These are phyloP conservation scores for Phytophthora foliorum DNA, from an alignment of 352 stramenopile genomes.

Conservation along the genomic window DNA sequence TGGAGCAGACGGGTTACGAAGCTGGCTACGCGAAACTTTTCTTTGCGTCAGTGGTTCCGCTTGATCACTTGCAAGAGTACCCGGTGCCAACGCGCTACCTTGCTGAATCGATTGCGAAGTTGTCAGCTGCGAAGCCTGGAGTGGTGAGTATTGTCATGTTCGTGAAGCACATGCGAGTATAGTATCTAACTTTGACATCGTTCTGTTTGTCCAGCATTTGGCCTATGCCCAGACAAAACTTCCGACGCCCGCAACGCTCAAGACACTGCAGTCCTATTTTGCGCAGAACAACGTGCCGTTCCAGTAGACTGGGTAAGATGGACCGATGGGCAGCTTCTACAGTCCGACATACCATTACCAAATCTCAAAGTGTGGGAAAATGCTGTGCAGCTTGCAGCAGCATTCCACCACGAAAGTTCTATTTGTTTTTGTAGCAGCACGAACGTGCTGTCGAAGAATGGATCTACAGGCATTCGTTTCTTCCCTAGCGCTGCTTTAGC, in stretches of 20 bases:
- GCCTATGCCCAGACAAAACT: slow-evolving; percentile 56
- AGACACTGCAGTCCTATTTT: slow-evolving; percentile 68
- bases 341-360: slow-evolving; percentile 14
- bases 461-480: slow-evolving; percentile 7
- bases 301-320: slow-evolving; percentile 53
- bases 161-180: background rate
- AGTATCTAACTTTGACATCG: slow-evolving; percentile 32
- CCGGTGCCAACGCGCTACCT: slow-evolving; percentile 65
- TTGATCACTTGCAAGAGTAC: slow-evolving; percentile 92
- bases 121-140: slow-evolving; percentile 71
- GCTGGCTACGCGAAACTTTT: slow-evolving; percentile 94
- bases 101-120: slow-evolving; percentile 69
- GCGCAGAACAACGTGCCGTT: slow-evolving; percentile 71
- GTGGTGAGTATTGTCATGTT: slow-evolving; percentile 56
- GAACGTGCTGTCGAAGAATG: slow-evolving; percentile 1
- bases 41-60: slow-evolving; percentile 87
- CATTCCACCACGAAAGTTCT: slow-evolving; percentile 30
- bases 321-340: slow-evolving; percentile 26
- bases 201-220: slow-evolving; percentile 54
- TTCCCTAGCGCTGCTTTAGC: slow-evolving; percentile 12
- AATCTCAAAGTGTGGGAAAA: slow-evolving; percentile 24
- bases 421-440: slow-evolving; percentile 30
- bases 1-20: slow-evolving; percentile 93
- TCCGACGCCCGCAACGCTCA: slow-evolving; percentile 40
- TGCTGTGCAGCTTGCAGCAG: slow-evolving; percentile 25